Base-by-base conservation (phyloP, 805 yeast species). In the Metschnikowia shivogae region DNA sequence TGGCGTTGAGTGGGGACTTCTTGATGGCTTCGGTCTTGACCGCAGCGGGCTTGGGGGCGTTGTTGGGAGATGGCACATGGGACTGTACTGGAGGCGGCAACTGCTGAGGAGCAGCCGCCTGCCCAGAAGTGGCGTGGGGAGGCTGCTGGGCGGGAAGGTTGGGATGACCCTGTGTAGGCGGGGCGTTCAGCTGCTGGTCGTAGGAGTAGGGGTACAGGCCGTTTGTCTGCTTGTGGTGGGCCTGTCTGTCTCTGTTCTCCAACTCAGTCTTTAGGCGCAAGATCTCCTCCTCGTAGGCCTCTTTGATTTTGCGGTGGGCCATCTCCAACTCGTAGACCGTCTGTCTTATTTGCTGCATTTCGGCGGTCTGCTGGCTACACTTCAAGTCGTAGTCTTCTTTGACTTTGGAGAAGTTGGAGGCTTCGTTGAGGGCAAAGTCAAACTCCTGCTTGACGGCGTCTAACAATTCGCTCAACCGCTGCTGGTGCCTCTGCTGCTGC, bases 361-460 rank as follows among this genome's bases (percentile, higher is more conserved):
- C 99, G 43, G 84, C 86, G 46, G 89, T 83, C 67, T 92, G 97
- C 68, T 90, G 97, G 61, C 80, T 84, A 62, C 89, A 83, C 63
- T 90, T 90, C 56, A 84, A 73, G 66, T 92, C 98, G 57, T 82
- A 87, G 63, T 90, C 97, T 64, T 89, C 95, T 70, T 89, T 92
- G 64, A 89, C 96, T 64, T 87, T 81, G 58, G 92, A 81, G 67
- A 82, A 87, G 52, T 81, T 78, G 42, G 89, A 78, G 12, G 97
- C 96, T 67, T 92, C 97, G 60, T 80, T 81, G 51, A 86, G 77
- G 41, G 90, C 85, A 53, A 78, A 79, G 57, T 88, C 92, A 56
- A 90, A 90, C 72, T 92, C 99, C 62, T 83, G 87, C 67, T 89
- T 87, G 61, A 92, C 83, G 34, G 95, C 96, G 39, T 92, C 97